phyloP scores from a whole-genome alignment of 2,329 filamentous ascomycete species.

The Cryphonectria japonica region DNA sequence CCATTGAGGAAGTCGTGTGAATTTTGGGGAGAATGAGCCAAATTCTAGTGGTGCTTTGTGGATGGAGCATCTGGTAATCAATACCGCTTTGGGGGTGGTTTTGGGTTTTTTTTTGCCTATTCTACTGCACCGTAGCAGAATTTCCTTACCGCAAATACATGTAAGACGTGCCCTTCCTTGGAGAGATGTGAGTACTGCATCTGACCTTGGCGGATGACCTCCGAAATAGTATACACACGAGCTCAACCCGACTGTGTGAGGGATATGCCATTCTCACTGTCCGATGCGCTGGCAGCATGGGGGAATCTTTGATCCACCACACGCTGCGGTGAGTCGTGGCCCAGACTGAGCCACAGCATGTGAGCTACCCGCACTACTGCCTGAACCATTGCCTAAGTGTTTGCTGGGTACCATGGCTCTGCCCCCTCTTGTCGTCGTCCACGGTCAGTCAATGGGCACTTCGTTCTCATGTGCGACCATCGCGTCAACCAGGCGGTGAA shows the following conservation, averaged over 20 bases:
- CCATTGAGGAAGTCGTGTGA: too few relatives aligned
- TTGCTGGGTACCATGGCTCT: background rate
- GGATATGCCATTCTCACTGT: background rate
- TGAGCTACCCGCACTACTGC: background rate
- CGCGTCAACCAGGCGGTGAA: background rate
- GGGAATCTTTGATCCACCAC: conserved; percentile 5
- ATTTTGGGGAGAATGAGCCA: too few relatives aligned
- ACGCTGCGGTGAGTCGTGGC: background rate
- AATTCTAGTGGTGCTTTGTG: too few relatives aligned
- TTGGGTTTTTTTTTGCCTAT: too few relatives aligned
- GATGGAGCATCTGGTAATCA: too few relatives aligned
- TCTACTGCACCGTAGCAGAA: too few relatives aligned
- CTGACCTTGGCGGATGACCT: too few relatives aligned
- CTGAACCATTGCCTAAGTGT: background rate
- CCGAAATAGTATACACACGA: background rate
- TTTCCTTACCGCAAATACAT: too few relatives aligned
- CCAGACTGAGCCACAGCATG: background rate
- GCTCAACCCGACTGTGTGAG: background rate
- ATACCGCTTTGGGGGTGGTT: too few relatives aligned
- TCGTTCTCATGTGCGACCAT: background rate
- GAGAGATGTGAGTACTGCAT: background rate
- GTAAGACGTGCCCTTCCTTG: background rate
- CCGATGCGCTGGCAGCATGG: conserved; percentile 10
- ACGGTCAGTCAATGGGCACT: background rate
- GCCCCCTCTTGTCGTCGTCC: background rate